These are phyloP conservation scores for Hymenoscyphus fraxineus DNA, from an alignment of 2,329 filamentous ascomycete species.

Conservation along the genomic window DNA sequence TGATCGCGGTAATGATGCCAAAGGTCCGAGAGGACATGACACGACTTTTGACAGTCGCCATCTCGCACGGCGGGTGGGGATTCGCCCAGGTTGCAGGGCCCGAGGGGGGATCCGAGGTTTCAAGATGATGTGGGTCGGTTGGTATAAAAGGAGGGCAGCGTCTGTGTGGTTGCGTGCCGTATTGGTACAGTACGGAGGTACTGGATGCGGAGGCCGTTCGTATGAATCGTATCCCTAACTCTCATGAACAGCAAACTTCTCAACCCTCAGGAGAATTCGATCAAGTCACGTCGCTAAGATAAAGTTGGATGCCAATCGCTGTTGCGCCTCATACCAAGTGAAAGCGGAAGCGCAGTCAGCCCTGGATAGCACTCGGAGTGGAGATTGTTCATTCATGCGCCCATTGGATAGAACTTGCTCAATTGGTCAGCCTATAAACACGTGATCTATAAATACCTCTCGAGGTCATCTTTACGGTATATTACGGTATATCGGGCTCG, in stretches of 20 bases:
- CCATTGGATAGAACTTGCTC: too few species aligned
- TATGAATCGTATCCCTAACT: too few species aligned
- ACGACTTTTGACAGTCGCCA: conserved; percentile 17
- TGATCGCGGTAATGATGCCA: neutral
- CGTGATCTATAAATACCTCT: too few species aligned
- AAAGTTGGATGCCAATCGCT: neutral
- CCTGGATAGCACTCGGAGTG: too few species aligned
- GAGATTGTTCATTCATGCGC: too few species aligned
- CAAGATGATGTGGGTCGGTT: neutral
- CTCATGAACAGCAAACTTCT: conserved; percentile 17
- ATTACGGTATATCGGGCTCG: too few species aligned
- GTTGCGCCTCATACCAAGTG: neutral
- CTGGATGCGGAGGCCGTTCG: too few species aligned
- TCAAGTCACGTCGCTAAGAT: neutral
- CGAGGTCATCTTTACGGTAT: too few species aligned
- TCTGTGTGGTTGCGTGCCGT: neutral
- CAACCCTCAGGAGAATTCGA: conserved; percentile 8
- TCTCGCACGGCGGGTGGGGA: conserved; percentile 8
- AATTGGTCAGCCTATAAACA: too few species aligned
- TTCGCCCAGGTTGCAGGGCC: neutral
- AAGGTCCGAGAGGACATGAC: conserved; percentile 14
- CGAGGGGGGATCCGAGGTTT: conserved; percentile 5
- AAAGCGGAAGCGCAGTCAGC: too few species aligned
- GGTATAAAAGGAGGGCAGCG: neutral
- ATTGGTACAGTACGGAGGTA: neutral